Conservation (phyloP, 108 stramenopile genomes). For the Nitzschia sp. region DNA sequence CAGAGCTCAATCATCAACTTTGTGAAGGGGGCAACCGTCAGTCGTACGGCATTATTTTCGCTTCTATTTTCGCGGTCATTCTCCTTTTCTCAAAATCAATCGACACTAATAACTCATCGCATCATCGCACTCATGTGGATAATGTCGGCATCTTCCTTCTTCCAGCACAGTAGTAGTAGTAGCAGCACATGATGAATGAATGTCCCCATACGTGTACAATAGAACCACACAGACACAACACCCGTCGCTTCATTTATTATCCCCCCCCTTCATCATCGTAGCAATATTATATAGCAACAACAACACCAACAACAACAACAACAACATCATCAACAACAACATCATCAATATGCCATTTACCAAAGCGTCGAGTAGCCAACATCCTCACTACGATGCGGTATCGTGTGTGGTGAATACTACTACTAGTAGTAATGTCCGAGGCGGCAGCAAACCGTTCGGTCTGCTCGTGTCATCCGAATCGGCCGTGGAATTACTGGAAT, state of each 20-base stretch:
- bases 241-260: not conserved
- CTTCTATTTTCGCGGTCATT: too few species aligned
- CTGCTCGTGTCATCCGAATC: not conserved
- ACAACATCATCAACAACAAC: not conserved
- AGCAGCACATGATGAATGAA: not conserved
- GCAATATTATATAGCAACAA: too few species aligned
- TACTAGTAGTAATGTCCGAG: too few species aligned
- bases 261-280: too few species aligned
- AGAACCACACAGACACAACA: not conserved
- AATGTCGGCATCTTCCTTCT: too few species aligned
- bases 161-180: not conserved
- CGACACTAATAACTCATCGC: too few species aligned
- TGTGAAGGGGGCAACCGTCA: too few species aligned
- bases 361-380: constrained; percentile 2
- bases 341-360: not conserved
- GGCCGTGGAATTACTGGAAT: constrained; percentile 13
- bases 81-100: too few species aligned
- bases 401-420: constrained; percentile 3
- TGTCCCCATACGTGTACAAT: not conserved
- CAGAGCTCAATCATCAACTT: too few species aligned
- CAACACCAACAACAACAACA: not conserved
- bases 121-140: too few species aligned
- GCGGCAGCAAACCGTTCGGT: constrained; percentile 2
- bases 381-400: constrained; percentile 13
- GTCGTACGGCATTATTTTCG: too few species aligned